These are phyloP conservation scores for Heliamphora pulchella DNA, from an alignment of 179 eudicot species.

Conservation along the genomic window DNA sequence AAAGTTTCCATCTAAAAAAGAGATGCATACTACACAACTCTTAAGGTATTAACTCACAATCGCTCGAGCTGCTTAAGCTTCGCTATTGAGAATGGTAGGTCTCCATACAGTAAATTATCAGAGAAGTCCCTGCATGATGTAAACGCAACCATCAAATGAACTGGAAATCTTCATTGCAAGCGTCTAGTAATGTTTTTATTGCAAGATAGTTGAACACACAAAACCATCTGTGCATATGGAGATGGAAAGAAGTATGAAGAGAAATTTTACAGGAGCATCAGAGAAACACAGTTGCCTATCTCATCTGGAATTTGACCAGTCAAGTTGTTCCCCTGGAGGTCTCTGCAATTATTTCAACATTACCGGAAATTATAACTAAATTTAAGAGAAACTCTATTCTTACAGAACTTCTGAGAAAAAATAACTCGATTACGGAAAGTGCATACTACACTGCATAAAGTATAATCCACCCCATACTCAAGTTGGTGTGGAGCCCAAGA, in stretches of 20 bases:
- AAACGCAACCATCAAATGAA: conserved; percentile 2
- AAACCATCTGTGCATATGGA: neutral
- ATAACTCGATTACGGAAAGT: too few relatives aligned
- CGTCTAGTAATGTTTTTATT: neutral
- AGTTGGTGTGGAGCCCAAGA: too few relatives aligned
- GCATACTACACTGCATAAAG: too few relatives aligned
- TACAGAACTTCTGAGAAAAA: neutral
- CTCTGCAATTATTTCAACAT: conserved; percentile 30
- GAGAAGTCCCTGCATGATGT: conserved; percentile 48
- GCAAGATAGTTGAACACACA: neutral
- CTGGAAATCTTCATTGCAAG: neutral
- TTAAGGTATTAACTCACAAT: conserved; percentile 32
- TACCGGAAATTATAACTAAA: neutral
- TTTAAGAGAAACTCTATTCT: neutral
- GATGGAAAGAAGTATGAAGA: neutral
- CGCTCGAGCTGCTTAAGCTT: conserved; percentile 58
- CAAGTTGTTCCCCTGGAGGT: conserved; percentile 54
- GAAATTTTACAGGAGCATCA: conserved; percentile 31
- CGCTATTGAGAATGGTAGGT: conserved; percentile 58
- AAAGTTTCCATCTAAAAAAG: neutral
- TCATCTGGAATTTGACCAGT: conserved; percentile 71
- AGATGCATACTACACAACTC: neutral
- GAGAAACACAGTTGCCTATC: conserved; percentile 46
- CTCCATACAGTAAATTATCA: conserved; percentile 52
- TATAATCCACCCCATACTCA: too few relatives aligned